Percentiles rank a stretch among this genome's conserved stretches.
Evolutionary conservation across 176 grass and related monocot species (phyloP).

Genomic region (Oropetium thomaeum): DNA sequence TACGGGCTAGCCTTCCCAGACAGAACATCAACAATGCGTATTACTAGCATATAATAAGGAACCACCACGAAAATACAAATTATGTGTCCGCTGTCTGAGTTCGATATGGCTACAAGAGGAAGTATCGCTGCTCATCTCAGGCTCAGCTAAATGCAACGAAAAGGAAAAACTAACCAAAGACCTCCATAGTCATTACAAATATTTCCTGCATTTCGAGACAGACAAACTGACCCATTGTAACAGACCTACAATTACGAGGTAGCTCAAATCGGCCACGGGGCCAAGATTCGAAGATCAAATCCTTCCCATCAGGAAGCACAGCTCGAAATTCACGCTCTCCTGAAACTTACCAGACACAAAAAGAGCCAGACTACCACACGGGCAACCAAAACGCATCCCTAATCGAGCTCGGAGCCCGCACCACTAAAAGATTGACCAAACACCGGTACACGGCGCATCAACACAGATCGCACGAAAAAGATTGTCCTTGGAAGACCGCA

Average conservation of each 20-base stretch:
- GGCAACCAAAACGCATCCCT: not conserved
- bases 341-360: not conserved
- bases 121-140: not conserved
- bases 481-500: not conserved
- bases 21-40: not conserved
- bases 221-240: too few species aligned
- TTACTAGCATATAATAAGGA: not conserved
- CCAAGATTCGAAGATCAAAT: not conserved
- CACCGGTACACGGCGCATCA: not conserved
- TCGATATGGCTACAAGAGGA: not conserved
- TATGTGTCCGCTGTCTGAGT: too few species aligned
- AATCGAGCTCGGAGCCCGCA: not conserved
- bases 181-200: not conserved
- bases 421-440: not conserved
- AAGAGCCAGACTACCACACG: not conserved
- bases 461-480: not conserved
- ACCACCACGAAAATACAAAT: not conserved
- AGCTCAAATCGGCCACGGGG: not conserved
- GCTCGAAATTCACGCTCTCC: not conserved
- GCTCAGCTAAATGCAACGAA: not conserved
- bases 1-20: slow-evolving; percentile 1
- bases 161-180: not conserved
- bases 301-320: not conserved
- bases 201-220: not conserved
- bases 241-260: not conserved